Evolutionary conservation across 2,329 filamentous ascomycete species (phyloP), one percentile per base, ranked within the genome.

Genomic region (Mycosphaerella sp.): DNA sequence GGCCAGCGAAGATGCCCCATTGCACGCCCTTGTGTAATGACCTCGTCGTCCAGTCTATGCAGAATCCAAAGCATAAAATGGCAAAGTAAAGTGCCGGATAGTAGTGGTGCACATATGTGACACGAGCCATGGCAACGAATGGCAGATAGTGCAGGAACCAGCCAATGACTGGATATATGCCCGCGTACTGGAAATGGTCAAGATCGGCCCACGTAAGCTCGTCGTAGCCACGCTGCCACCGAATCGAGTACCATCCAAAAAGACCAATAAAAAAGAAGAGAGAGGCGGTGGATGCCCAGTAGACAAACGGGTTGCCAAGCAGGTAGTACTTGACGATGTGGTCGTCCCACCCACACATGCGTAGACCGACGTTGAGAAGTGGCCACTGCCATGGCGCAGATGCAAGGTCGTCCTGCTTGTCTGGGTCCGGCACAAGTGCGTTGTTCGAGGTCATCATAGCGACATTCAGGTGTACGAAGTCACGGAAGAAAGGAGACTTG

Each of bases 381-480:
- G 93, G 93, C 93, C 93, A 98, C 73, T 98, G 90, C 93, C 93
- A 98, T 77, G 90, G 96, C 60, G 89, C 79, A 12, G 93, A 98
- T 28, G 93, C 93, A 42, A 98, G 81, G 66, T 98, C 93, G 65
- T 98, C 93, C 71, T 98, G 93, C 80, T 98, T 98, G 70, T 98
- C 93, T 4, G 93, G 91, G 66, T 98, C 93, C 3, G 93, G 93
- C 16, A 98, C 89, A 41, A 98, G 82, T 18, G 93, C 93, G 67
- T 98, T 98, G 79, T 98, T 98, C 35, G 93, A 97, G 3, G 93
- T 98, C 91, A 97, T 96, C 93, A 98, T 98, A 57, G 93, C 93
- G 56, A 98, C 93, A 68, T 98, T 98, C 55, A 97, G 76, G 70
- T 98, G 93, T 58, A 98, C 85, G 65, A 98, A 98, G 71, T 98